Base-by-base conservation (phyloP, 768 basidiomycete species). In the Tulasnella sp. region DNA sequence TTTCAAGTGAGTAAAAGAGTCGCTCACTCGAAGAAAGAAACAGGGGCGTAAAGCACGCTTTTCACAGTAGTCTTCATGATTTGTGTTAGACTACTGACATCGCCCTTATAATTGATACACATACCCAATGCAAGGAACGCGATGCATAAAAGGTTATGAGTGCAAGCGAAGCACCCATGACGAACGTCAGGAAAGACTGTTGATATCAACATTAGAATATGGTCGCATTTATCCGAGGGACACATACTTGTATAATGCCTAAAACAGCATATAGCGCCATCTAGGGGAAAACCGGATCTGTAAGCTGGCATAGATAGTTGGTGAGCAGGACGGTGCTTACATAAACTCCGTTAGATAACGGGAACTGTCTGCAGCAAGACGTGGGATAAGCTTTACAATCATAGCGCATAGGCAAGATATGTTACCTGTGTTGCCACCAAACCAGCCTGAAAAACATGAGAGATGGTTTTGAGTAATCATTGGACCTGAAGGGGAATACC, bases 21-120 rank as follows among this genome's bases (percentile, higher is more conserved):
- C n/a, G n/a, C n/a, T n/a, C 16, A 44, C 42, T 44, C 42, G 13
- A 44, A 44, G 32, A 44, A 44, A 31, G 42, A 12, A 27, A 44
- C 32, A 7, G 42, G 42, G 6, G 42, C 42, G 12, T 44, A 31
- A 27, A 44, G 28, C 9, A 44, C 24, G 8, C 42, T 27, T 3
- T n/a, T 44, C 6, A 44, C 32, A 9, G 42, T 31, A 9, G 42
- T 28, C 42, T 44, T n/a, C n/a, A 13, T 12, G 4, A 20, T 5
- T 4, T 15, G 4, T 4, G 20, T 44, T 22, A 44, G 42, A n/a
- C 10, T 44, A 22, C 15, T 28, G 42, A 2, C 9, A n/a, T 16
- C 28, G 25, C 16, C 28, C 9, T 5, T n/a, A 6, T 1, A n/a
- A 27, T 20, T 16, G 24, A 20, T 12, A 4, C 6, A 44, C 42